Base-by-base conservation (phyloP, 164 flowering plant genomes). In the Macadamia integrifolia region DNA sequence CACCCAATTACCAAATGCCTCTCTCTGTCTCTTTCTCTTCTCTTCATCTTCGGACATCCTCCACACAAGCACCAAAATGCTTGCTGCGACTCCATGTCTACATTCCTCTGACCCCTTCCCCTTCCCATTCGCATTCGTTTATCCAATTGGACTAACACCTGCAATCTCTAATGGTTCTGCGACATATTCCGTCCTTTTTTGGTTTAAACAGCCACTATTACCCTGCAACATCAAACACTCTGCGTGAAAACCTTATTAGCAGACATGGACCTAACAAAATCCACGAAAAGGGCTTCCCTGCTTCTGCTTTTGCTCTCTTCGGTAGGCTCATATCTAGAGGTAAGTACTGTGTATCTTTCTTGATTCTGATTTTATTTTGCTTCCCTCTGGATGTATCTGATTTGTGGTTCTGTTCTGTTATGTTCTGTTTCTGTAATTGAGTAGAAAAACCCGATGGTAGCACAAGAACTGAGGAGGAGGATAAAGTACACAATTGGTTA, bases 401-500 rank as follows among this genome's bases (percentile, higher is more conserved):
- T 2, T 5, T 35, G 40, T 35, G 40, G 40, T 35, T 35, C 40
- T 35, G 40, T 35, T 57, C 53, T 58, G 6, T 43, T 4, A 30
- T 58, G 6, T 43, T 4, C 42, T 50, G 42, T 61, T 58, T 65
- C 48, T 62, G 32, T 23, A 48, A 50, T 10, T 70, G 48, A 74
- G 70, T 18, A 88, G 89, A 64, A 48, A 83, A 80, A 65, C 64
- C 72, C 57, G 81, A 79, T 66, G 81, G 85, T n/a, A 85, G 90
- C 31, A 80, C 75, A 43, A 64, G 79, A 67, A 76, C 88, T 2
- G 85, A 84, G 64, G 91, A 79, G 69, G 92, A 87, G 64, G 88
- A 83, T 76, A 86, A 86, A 69, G 87, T 87, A 1, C 79, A 79
- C 58, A 70, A 81, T 64, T 89, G 95, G 95, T 76, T 89, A 61